A percentile compares a stretch with the other conserved stretches of the same genome.
Conservation (phyloP, 2,329 filamentous ascomycete genomes). For the Paraconiothyrium sp. region DNA sequence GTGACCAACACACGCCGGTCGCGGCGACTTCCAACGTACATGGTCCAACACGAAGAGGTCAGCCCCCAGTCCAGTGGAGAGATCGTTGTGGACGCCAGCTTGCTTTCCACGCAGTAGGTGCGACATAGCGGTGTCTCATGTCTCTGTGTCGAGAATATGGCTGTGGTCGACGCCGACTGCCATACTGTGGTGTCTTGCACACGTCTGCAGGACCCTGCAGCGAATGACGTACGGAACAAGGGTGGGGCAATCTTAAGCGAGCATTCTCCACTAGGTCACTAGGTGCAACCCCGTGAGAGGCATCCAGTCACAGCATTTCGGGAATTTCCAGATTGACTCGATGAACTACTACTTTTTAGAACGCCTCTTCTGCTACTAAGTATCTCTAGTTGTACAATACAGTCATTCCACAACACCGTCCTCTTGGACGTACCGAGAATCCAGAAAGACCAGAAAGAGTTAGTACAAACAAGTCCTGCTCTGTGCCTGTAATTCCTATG, state of each 20-base stretch:
- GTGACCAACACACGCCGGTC: slow-evolving; percentile 7
- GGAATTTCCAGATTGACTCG: background rate
- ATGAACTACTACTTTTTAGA: background rate
- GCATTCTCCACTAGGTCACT: background rate
- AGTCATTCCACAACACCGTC: background rate
- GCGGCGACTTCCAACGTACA: slow-evolving; percentile 54
- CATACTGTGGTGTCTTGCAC: slow-evolving; percentile 11
- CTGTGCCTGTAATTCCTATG: background rate
- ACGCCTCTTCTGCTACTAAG: background rate
- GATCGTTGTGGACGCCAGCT: slow-evolving; percentile 88
- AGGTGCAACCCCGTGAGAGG: background rate
- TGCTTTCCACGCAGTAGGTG: slow-evolving; percentile 92
- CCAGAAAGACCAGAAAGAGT: background rate
- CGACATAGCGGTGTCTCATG: slow-evolving; percentile 69
- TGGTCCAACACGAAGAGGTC: slow-evolving; percentile 86
- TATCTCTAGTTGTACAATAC: slow-evolving; percentile 3
- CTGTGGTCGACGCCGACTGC: slow-evolving; percentile 3
- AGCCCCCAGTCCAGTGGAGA: slow-evolving; percentile 81
- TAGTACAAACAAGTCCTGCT: background rate
- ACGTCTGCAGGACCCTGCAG: slow-evolving; percentile 12
- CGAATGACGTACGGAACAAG: slow-evolving; percentile 10
- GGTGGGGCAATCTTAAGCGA: slow-evolving; percentile 5
- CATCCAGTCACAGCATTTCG: background rate
- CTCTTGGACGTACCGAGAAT: background rate
- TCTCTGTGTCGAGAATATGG: slow-evolving; percentile 25